Conservation (phyloP, 1,284 basidiomycete species). For the Pascua sp. region DNA sequence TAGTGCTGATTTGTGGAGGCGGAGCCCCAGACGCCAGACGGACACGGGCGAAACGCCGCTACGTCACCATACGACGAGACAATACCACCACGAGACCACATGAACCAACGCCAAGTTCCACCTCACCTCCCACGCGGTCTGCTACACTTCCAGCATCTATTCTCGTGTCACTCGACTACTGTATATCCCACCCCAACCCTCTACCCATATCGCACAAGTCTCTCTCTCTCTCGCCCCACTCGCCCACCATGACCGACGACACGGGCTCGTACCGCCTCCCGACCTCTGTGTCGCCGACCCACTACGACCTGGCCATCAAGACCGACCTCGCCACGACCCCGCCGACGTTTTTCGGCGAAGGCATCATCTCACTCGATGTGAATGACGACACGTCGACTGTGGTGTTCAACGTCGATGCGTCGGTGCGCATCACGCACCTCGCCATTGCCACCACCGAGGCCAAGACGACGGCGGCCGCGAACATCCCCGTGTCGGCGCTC, state of each 20-base stretch:
- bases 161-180: no score
- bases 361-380: slow-evolving; percentile 73
- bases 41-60: no score
- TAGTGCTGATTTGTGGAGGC: no score
- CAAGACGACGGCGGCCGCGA: slow-evolving; percentile 56
- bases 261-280: slow-evolving; percentile 63
- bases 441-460: slow-evolving; percentile 61
- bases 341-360: slow-evolving; percentile 68
- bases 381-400: slow-evolving; percentile 61
- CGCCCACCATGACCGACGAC: neutral
- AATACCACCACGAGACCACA: no score
- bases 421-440: slow-evolving; percentile 65
- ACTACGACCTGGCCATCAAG: slow-evolving; percentile 77
- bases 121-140: no score
- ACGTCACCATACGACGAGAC: no score
- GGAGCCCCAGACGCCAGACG: no score
- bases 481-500: slow-evolving; percentile 48
- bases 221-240: neutral
- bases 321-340: slow-evolving; percentile 72
- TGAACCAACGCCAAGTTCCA: no score
- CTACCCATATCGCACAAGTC: no score
- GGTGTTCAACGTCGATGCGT: slow-evolving; percentile 65
- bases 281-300: slow-evolving; percentile 57
- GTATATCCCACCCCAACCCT: no score
- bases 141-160: no score